phyloP scores from a whole-genome alignment of 1,284 basidiomycete species.

The Vanrija pseudolonga region DNA sequence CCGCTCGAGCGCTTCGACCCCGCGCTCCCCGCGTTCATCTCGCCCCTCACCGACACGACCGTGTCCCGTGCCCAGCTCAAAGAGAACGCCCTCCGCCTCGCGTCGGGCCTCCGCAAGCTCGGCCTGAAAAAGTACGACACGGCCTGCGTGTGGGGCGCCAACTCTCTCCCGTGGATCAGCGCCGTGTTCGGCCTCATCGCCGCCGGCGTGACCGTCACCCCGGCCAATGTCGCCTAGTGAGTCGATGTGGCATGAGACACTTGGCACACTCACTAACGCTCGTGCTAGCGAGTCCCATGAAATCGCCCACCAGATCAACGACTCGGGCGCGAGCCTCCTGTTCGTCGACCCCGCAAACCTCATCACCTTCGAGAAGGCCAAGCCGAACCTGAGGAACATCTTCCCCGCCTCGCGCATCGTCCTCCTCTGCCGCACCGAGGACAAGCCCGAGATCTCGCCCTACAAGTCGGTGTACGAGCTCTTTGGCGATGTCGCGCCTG shows the following conservation, averaged over 20 bases:
- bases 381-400: constrained; percentile 10
- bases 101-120: constrained; percentile 53
- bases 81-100: constrained; percentile 58
- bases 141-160: constrained; percentile 48
- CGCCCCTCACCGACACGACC: constrained; percentile 58
- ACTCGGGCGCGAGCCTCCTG: constrained; percentile 57
- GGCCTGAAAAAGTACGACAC: constrained; percentile 36
- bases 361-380: constrained; percentile 28
- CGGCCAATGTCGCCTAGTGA: constrained; percentile 38
- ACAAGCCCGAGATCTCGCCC: constrained; percentile 14
- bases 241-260: constrained; percentile 11
- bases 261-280: no score
- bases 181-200: constrained; percentile 57
- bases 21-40: constrained; percentile 57
- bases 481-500: background rate
- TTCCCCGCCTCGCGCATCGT: constrained; percentile 24
- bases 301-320: constrained; percentile 47
- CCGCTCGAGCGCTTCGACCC: constrained; percentile 29
- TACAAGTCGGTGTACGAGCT: constrained; percentile 14
- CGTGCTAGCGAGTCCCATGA: constrained; percentile 36
- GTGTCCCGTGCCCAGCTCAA: constrained; percentile 60
- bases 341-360: constrained; percentile 58
- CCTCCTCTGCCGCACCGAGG: constrained; percentile 24
- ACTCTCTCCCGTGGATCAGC: constrained; percentile 62
- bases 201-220: constrained; percentile 30